Base-by-base conservation (phyloP, 2,329 filamentous ascomycete species). In the Xylaria polymorpha region DNA sequence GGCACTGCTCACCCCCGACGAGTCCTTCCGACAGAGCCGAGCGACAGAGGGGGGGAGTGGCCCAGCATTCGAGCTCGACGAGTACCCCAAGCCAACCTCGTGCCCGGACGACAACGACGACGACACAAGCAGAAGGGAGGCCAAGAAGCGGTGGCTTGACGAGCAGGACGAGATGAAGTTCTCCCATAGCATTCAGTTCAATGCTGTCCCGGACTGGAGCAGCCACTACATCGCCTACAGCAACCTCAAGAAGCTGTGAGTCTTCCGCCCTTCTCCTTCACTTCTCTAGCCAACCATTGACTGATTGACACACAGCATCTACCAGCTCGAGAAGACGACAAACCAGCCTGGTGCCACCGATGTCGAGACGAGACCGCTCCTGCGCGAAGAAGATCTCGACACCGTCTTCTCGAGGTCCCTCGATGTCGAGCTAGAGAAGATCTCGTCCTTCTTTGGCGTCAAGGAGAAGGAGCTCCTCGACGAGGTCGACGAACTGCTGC, bases 191-290 rank as follows among this genome's bases (percentile, higher is more conserved):
- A 91, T 99, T 76, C 96, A 99, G 85, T 99, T 99, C 84, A 99
- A 99, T 85, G 94, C 96, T 72, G 96, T 99, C 76, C 96, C 96
- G n/a, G 96, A 99, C 83, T 99, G 96, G 96, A 98, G 94, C 85
- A 94, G 91, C 77, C 90, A 98, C 82, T 99, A 99, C 82, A 97
- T 99, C 79, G 93, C 94, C 69, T 99, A 99, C 83, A 98, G 94
- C 84, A 98, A 98, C 78, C 88, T 99, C 76, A 99, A 99, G 86
- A 99, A 99, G 85, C 88, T 98, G 94, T 97, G 81, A 78, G 92
- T 12, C 53, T 86, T n/a, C 63, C 51, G 8, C 50, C 37, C 29
- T 39, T 39, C 18, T n/a, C 8, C 35, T 12, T 12, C 10, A 63
- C 29, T 39, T 39, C 18, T n/a, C 6, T n/a, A 6, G n/a, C 14